Evolutionary conservation across 163 green algal genomes (phyloP).

Genomic region (Smithsoniella earleae): DNA sequence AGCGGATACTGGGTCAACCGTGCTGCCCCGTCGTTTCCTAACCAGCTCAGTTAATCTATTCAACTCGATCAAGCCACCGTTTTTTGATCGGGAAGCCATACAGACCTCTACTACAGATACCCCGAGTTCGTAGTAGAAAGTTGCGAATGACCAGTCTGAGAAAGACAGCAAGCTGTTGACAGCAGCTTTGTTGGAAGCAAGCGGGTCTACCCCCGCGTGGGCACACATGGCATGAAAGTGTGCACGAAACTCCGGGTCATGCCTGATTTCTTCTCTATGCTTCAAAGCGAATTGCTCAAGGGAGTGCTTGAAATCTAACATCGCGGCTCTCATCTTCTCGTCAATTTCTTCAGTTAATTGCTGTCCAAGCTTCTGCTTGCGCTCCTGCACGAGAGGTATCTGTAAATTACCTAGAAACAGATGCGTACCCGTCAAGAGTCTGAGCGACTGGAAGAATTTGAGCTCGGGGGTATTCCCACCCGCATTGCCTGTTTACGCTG

Average conservation of each 20-base stretch:
- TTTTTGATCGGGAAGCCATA: conserved; percentile 58
- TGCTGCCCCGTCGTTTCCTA: conserved; percentile 50
- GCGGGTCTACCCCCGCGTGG: conserved; percentile 88
- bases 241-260: conserved; percentile 77
- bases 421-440: too few species aligned
- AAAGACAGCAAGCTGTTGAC: conserved; percentile 26
- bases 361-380: conserved; percentile 52
- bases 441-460: too few species aligned
- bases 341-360: conserved; percentile 45
- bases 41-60: conserved; percentile 33
- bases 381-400: too few species aligned
- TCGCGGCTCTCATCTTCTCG: conserved; percentile 67
- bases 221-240: conserved; percentile 89
- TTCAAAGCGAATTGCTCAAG: conserved; percentile 82
- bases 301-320: conserved; percentile 66
- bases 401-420: too few species aligned
- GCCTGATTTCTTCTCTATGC: conserved; percentile 66
- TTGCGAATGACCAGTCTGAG: conserved; percentile 70
- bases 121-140: conserved; percentile 91
- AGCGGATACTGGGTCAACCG: conserved; percentile 56
- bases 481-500: too few species aligned
- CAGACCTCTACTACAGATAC: conserved; percentile 75
- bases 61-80: conserved; percentile 85
- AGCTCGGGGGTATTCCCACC: too few species aligned
- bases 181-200: conserved; percentile 82